Percentiles rank a stretch among this genome's conserved stretches.
phyloP scores from a whole-genome alignment of 164 flowering plant genomes.

The Vitis rupestris region DNA sequence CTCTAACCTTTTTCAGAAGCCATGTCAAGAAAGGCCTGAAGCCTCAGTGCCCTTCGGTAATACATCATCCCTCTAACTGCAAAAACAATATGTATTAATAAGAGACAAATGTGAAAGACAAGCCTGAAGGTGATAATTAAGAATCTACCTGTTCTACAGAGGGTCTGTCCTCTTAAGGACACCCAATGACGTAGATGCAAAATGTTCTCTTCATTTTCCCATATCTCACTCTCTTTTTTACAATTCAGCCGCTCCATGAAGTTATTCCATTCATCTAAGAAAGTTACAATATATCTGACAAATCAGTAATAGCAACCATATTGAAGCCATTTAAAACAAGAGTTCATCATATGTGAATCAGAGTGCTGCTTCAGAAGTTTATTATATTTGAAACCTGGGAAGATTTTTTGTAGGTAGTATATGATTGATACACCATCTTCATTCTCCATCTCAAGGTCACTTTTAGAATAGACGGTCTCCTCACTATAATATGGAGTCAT shows the following conservation, averaged over 20 bases:
- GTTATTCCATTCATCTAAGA: slow-evolving; percentile 91
- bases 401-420: slow-evolving; percentile 88
- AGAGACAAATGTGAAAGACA: neutral
- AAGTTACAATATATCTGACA: neutral
- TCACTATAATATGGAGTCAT: slow-evolving; percentile 98
- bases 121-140: slow-evolving; percentile 1
- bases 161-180: slow-evolving; percentile 75
- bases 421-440: slow-evolving; percentile 93
- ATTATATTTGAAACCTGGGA: slow-evolving; percentile 53
- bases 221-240: slow-evolving; percentile 56
- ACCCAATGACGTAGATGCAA: slow-evolving; percentile 77
- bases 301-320: slow-evolving; percentile 1
- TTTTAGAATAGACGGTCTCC: slow-evolving; percentile 82
- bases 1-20: slow-evolving; percentile 68
- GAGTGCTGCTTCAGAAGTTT: neutral
- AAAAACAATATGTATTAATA: slow-evolving; percentile 11
- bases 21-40: slow-evolving; percentile 99
- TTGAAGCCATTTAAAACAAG: neutral
- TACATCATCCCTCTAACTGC: slow-evolving; percentile 99
- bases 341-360: neutral
- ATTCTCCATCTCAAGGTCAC: slow-evolving; percentile 87
- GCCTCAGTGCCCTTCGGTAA: slow-evolving; percentile 83
- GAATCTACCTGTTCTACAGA: slow-evolving; percentile 72
- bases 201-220: slow-evolving; percentile 80
- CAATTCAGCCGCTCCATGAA: slow-evolving; percentile 86